Evolutionary conservation across 495 filamentous ascomycete genomes (phyloP).

Genomic region (Tirmania nivea): DNA sequence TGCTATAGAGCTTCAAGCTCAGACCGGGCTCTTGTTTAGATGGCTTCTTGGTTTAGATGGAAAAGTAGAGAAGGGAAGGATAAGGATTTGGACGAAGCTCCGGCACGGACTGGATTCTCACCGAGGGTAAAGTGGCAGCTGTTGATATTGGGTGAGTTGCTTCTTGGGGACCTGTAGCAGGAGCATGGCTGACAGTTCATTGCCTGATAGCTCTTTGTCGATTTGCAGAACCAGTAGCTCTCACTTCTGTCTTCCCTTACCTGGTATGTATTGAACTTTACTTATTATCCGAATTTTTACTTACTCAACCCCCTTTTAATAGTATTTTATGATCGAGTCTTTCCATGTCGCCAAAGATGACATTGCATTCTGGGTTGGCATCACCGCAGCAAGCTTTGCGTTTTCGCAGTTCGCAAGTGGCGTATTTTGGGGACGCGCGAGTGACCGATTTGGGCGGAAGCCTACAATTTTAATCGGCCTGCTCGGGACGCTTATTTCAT

Average conservation of each 20-base stretch:
- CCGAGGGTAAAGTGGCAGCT: slow-evolving; percentile 4
- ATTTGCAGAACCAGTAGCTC: slow-evolving; percentile 66
- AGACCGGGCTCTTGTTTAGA: too few species aligned
- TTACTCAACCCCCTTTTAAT: slow-evolving; percentile 39
- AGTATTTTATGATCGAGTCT: slow-evolving; percentile 18
- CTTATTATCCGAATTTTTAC: slow-evolving; percentile 25
- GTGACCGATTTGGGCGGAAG: slow-evolving; percentile 65
- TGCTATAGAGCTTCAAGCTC: too few species aligned
- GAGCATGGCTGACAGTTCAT: slow-evolving; percentile 7
- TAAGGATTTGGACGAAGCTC: too few species aligned
- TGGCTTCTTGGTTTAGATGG: too few species aligned
- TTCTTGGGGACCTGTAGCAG: background rate
- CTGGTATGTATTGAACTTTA: slow-evolving; percentile 54
- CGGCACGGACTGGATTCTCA: background rate
- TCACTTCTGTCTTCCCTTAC: slow-evolving; percentile 77
- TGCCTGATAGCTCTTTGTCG: slow-evolving; percentile 38
- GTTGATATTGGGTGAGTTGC: slow-evolving; percentile 2
- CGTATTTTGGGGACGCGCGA: slow-evolving; percentile 67
- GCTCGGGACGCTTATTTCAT: slow-evolving; percentile 53
- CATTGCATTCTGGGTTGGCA: slow-evolving; percentile 65
- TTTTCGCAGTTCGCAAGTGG: slow-evolving; percentile 61
- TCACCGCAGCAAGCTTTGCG: slow-evolving; percentile 68
- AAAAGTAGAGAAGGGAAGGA: too few species aligned
- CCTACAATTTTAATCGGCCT: slow-evolving; percentile 63
- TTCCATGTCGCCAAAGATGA: slow-evolving; percentile 47